phyloP scores from a whole-genome alignment of 2,329 filamentous ascomycete species.

The Nemania serpens region DNA sequence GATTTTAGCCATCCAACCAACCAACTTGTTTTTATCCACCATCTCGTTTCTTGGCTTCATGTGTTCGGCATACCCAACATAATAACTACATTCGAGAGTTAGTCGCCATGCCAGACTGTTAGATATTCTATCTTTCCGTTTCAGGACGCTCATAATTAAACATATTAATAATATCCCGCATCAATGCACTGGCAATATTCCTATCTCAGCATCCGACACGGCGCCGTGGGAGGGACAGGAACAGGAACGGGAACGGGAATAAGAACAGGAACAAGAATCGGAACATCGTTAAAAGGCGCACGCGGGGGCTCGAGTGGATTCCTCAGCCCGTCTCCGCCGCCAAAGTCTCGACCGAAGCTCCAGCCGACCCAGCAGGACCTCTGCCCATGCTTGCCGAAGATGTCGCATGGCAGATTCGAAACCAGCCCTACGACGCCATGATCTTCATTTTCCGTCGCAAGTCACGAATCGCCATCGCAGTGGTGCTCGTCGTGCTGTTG shows the following conservation, averaged over 20 bases:
- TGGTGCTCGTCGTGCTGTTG: constrained; percentile 30
- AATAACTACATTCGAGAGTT: too few species aligned
- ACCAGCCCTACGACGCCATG: constrained; percentile 33
- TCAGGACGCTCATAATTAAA: not conserved
- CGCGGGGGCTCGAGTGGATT: constrained; percentile 1
- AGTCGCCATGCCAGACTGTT: too few species aligned
- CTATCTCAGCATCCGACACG: constrained; percentile 8
- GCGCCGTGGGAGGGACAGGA: not conserved
- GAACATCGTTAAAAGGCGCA: not conserved
- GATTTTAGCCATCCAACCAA: too few species aligned
- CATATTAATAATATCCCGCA: not conserved
- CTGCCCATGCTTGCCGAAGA: constrained; percentile 38
- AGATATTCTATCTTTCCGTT: not conserved
- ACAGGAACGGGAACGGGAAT: not conserved
- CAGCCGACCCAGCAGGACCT: constrained; percentile 1
- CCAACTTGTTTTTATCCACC: too few species aligned
- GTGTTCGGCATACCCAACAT: too few species aligned
- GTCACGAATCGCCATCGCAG: constrained; percentile 29
- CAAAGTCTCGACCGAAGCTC: not conserved
- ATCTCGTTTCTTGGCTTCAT: too few species aligned
- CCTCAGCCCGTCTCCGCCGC: not conserved
- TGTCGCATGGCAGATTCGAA: constrained; percentile 36
- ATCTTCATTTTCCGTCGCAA: constrained; percentile 36
- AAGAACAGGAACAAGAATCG: not conserved
- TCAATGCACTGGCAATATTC: constrained; percentile 19